These are phyloP conservation scores for Rutstroemia sp. DNA, from an alignment of 2,329 filamentous ascomycete species.

Conservation along the genomic window DNA sequence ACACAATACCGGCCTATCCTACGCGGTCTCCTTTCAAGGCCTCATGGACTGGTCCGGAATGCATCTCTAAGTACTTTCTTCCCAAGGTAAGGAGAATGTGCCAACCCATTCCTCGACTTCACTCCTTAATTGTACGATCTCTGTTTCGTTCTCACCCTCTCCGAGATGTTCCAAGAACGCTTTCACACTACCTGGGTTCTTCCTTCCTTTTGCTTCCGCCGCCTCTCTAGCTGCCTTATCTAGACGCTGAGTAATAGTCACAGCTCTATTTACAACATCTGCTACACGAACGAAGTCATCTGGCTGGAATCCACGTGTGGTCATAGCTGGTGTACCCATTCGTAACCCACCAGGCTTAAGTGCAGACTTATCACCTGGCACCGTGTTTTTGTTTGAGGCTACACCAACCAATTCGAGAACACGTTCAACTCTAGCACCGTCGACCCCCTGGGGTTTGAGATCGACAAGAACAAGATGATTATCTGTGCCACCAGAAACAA, in stretches of 20 bases:
- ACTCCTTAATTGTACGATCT: slow-evolving; percentile 65
- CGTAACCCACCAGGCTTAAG: slow-evolving; percentile 88
- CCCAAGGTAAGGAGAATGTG: slow-evolving; percentile 66
- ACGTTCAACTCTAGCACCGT: slow-evolving; percentile 83
- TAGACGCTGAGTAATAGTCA: slow-evolving; percentile 69
- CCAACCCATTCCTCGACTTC: slow-evolving; percentile 76
- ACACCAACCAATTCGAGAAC: slow-evolving; percentile 89
- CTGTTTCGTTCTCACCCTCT: slow-evolving; percentile 58
- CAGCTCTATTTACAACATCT: slow-evolving; percentile 76
- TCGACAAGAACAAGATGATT: slow-evolving; percentile 94
- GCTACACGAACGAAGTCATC: slow-evolving; percentile 83
- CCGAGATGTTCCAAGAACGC: slow-evolving; percentile 62
- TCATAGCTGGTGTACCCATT: slow-evolving; percentile 97
- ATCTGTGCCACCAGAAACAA: slow-evolving; percentile 92
- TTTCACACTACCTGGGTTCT: slow-evolving; percentile 56
- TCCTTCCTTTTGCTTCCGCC: slow-evolving; percentile 60
- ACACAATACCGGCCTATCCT: not conserved
- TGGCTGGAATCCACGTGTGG: slow-evolving; percentile 83
- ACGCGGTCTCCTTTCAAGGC: not conserved
- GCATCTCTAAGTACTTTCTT: slow-evolving; percentile 21
- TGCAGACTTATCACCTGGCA: slow-evolving; percentile 89
- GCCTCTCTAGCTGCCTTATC: slow-evolving; percentile 65
- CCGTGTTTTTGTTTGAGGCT: slow-evolving; percentile 98
- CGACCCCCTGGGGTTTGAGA: slow-evolving; percentile 79
- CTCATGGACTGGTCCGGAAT: not conserved